Conservation (phyloP, 2,329 filamentous ascomycete genomes). For the Scolecobasidium constrictum region DNA sequence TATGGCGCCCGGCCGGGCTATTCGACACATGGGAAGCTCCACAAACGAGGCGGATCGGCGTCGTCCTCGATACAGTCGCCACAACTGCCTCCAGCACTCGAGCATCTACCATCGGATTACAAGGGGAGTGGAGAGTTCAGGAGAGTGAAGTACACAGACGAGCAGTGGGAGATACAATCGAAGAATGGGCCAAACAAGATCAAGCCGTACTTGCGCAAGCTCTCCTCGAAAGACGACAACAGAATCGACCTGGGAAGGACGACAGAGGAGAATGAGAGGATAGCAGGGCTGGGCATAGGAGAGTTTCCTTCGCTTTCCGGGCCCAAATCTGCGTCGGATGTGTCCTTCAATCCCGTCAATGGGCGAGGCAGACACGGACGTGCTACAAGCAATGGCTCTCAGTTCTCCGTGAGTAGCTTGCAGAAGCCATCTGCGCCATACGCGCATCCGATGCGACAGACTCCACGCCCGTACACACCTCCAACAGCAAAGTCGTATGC, state of each 20-base stretch:
- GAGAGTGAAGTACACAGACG: neutral
- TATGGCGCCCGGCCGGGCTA: too few species aligned
- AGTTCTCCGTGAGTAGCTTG: constrained; percentile 39
- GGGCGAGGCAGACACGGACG: constrained; percentile 36
- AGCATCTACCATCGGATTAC: constrained; percentile 1
- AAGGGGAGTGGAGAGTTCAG: neutral
- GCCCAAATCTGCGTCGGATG: constrained; percentile 30
- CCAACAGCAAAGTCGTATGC: constrained; percentile 39
- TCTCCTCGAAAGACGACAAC: constrained; percentile 37
- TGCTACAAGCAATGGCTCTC: constrained; percentile 44
- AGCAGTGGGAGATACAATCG: neutral
- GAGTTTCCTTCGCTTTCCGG: constrained; percentile 28
- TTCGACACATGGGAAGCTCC: constrained; percentile 24
- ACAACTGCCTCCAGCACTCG: constrained; percentile 16
- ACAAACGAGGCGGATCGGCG: constrained; percentile 28
- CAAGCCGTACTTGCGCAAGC: constrained; percentile 45
- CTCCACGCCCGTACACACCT: constrained; percentile 42
- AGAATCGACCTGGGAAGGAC: constrained; percentile 45
- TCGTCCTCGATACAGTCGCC: constrained; percentile 24
- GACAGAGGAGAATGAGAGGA: constrained; percentile 41
- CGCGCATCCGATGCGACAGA: constrained; percentile 45
- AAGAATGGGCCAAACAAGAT: constrained; percentile 25
- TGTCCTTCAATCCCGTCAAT: constrained; percentile 26
- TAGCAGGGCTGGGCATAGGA: constrained; percentile 43
- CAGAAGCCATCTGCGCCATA: constrained; percentile 40